Base-by-base conservation (phyloP, 2,329 filamentous ascomycete genomes). In the Graphium sp. region DNA sequence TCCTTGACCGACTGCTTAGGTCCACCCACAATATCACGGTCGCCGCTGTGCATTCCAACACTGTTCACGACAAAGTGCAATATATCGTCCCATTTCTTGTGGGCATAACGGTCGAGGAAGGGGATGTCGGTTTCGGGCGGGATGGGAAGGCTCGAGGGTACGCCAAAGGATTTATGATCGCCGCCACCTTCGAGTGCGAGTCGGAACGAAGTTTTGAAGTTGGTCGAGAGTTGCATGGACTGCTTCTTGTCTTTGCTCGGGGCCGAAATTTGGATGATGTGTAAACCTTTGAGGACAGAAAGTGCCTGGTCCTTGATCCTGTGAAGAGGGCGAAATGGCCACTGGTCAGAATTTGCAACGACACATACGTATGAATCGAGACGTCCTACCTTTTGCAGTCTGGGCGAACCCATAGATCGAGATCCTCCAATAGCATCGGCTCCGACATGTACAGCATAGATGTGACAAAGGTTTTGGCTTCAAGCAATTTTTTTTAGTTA, bases 391-490 rank as follows among this genome's bases (percentile, higher is more conserved):
- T 54, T 41, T 62, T 61, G 12, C 58, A 55, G 22, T 61, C 58
- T 5, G 82, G 67, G 39, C 76, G 79, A 28, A 94, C 74, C 83
- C 87, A 93, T 23, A 69, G 57, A 41, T 95, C 84, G 34, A 98
- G 66, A 43, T 91, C 79, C 36, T 70, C 60, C n/a, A 82, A 66
- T 3, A 72, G 67, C 37, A 95, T 69, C 1, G 89, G 81, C 8
- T 68, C 63, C 22, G 82, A 80, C 58, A 91, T 78, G 56, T 93
- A 98, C 4, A 98, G 72, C 44, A 98, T 73, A 22, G 81, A 80
- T 77, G 94, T 93, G 35, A 98, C 87, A 44, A 98, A 78, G 11
- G 75, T 83, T 63, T 98, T 95, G 41, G 89, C 87, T 82, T 42
- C 18, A 18, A n/a, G 20, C 13, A 22, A 26, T 24, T 24, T 19